Conservation (phyloP, 75 land plant species). For the Sequoiadendron giganteum region DNA sequence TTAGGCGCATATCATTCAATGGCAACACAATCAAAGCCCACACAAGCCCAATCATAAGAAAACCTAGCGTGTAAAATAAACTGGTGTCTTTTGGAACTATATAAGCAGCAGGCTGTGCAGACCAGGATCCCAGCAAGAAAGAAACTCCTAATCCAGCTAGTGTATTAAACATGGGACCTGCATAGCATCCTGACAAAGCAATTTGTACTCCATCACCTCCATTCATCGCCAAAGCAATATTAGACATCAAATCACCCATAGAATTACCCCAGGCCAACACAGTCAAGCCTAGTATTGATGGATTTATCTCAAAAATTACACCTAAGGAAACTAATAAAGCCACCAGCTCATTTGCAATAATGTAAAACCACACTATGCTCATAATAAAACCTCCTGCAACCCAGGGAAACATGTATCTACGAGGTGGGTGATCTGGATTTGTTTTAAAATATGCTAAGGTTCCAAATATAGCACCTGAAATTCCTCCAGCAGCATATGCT, state of each 20-base stretch:
- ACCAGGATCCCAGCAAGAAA: conserved; percentile 69
- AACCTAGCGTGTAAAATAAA: conserved; percentile 71
- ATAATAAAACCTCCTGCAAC: conserved; percentile 85
- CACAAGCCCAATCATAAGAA: conserved; percentile 63
- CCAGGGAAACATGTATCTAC: conserved; percentile 80
- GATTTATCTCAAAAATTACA: conserved; percentile 66
- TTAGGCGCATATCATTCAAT: conserved; percentile 62
- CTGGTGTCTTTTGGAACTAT: conserved; percentile 57
- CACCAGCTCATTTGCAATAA: conserved; percentile 91
- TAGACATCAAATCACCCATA: conserved; percentile 94
- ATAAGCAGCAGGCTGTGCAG: conserved; percentile 47
- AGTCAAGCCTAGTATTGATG: conserved; percentile 86
- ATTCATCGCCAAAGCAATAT: conserved; percentile 70
- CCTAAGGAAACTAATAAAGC: conserved; percentile 77
- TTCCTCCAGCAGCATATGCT: conserved; percentile 36
- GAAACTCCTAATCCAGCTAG: conserved; percentile 82
- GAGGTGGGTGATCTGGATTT: conserved; percentile 62
- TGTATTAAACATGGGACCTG: conserved; percentile 96
- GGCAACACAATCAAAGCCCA: conserved; percentile 78
- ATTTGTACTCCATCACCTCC: conserved; percentile 92
- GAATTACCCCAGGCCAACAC: conserved; percentile 99
- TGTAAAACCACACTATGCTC: conserved; percentile 94
- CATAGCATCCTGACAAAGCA: conserved; percentile 94
- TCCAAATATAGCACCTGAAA: conserved; percentile 52
- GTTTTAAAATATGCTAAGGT: conserved; percentile 53